Percentiles rank a stretch among this genome's conserved stretches.
Evolutionary conservation across 1,284 basidiomycete genomes (phyloP).

Genomic region (Cystobasidiaceae sp.): DNA sequence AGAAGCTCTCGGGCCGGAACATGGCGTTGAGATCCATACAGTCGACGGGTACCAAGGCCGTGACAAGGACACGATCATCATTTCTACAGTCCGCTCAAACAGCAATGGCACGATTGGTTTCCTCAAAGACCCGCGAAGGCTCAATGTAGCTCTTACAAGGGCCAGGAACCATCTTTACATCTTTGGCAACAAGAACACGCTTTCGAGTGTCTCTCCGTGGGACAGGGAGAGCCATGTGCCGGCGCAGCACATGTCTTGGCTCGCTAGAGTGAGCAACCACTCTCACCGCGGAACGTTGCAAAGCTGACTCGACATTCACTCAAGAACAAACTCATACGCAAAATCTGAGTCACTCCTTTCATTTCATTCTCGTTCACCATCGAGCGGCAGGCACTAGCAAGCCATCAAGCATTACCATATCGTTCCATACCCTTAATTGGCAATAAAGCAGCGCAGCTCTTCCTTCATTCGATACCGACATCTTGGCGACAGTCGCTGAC

Average conservation of each 20-base stretch:
- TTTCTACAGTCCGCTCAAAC: constrained; percentile 83
- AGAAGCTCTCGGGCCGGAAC: constrained; percentile 38
- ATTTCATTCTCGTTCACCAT: too few relatives aligned
- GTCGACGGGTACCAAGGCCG: constrained; percentile 91
- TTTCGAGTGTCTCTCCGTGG: constrained; percentile 40
- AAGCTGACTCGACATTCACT: background rate
- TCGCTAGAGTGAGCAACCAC: constrained; percentile 2
- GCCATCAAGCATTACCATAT: too few relatives aligned
- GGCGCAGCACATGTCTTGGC: constrained; percentile 8
- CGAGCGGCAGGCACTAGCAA: too few relatives aligned
- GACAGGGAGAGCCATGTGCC: background rate
- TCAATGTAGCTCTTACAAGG: constrained; percentile 74
- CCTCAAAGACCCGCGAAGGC: constrained; percentile 73
- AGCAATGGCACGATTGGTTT: constrained; percentile 70
- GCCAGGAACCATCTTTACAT: constrained; percentile 61
- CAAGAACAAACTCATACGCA: too few relatives aligned
- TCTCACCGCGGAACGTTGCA: background rate
- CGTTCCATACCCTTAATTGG: too few relatives aligned
- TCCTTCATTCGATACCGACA: too few relatives aligned
- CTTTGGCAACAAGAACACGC: constrained; percentile 59
- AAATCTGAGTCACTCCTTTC: too few relatives aligned
- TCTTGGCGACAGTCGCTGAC: too few relatives aligned
- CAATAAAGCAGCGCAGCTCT: too few relatives aligned
- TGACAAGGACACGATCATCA: constrained; percentile 85
- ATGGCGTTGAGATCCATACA: constrained; percentile 74